Evolutionary conservation across 495 filamentous ascomycete species (phyloP).

Genomic region (Evernia prunastri): DNA sequence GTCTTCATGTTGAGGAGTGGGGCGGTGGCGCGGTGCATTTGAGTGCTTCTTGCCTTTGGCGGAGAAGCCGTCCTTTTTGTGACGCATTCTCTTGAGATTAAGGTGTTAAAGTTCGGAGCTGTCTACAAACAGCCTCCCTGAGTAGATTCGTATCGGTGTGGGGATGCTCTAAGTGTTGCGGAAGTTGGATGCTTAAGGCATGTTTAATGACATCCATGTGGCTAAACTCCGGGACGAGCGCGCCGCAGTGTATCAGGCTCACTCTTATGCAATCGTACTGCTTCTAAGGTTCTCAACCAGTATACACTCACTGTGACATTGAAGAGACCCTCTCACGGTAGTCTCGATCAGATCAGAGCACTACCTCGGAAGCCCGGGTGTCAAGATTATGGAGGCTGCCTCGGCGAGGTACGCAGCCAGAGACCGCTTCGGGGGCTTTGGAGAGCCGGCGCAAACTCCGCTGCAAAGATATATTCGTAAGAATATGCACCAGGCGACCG

Average conservation of each 20-base stretch:
- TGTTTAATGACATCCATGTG: not conserved
- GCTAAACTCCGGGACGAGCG: not conserved
- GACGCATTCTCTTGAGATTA: constrained; percentile 56
- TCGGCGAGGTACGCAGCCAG: constrained; percentile 91
- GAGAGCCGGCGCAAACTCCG: constrained; percentile 70
- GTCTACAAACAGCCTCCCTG: not conserved
- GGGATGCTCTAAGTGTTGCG: not conserved
- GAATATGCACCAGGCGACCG: too few species aligned
- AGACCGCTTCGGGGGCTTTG: constrained; percentile 86
- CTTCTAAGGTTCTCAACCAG: not conserved
- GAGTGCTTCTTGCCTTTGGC: constrained; percentile 60
- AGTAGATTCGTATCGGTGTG: not conserved
- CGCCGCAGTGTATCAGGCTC: not conserved
- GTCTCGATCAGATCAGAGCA: not conserved
- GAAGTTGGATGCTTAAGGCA: too few species aligned
- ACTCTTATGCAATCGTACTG: not conserved
- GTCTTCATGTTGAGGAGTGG: constrained; percentile 35
- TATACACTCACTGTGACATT: not conserved
- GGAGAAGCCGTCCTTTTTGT: constrained; percentile 85
- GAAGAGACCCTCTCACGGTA: not conserved
- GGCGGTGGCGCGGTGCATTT: constrained; percentile 38
- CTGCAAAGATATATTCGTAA: constrained; percentile 88
- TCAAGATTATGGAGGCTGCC: constrained; percentile 68
- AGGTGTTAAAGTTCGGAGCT: too few species aligned
- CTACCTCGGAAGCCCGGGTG: not conserved